A percentile compares a stretch with the other conserved stretches of the same genome.
These are phyloP conservation scores for Trypanosoma melophagium DNA, from an alignment of 208 protist genomes.

Conservation along the genomic window DNA sequence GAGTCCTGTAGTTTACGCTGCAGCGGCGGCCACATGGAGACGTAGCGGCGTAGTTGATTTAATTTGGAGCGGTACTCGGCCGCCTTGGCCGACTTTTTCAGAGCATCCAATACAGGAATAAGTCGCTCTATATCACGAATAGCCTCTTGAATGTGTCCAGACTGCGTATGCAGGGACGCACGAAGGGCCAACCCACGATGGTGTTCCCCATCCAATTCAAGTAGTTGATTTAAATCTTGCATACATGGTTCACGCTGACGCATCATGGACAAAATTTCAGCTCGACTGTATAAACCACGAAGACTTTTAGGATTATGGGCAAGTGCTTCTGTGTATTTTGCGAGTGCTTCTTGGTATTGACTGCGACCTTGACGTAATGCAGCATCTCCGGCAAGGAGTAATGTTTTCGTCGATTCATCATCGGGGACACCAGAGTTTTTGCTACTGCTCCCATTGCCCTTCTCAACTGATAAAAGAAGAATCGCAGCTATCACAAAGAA, in stretches of 20 bases:
- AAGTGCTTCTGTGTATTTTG: conserved; percentile 80
- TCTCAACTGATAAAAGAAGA: not conserved
- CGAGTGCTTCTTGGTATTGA: conserved; percentile 81
- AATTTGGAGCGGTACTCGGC: conserved; percentile 30
- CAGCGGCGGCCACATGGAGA: conserved; percentile 43
- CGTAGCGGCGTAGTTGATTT: conserved; percentile 42
- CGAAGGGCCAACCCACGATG: conserved; percentile 58
- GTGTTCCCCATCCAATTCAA: conserved; percentile 31
- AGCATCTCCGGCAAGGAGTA: conserved; percentile 71
- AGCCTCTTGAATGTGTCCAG: conserved; percentile 52
- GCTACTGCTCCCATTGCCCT: not conserved
- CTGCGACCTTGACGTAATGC: conserved; percentile 57
- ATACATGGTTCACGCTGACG: conserved; percentile 42
- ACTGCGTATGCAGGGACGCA: conserved; percentile 51
- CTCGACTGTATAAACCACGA: conserved; percentile 76
- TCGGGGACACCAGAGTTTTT: conserved; percentile 20
- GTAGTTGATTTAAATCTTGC: conserved; percentile 58
- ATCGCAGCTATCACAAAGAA: not conserved
- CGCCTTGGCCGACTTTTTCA: conserved; percentile 27
- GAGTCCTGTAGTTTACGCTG: conserved; percentile 31
- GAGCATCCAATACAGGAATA: conserved; percentile 34
- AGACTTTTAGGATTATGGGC: conserved; percentile 51
- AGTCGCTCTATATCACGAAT: conserved; percentile 45
- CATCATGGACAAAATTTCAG: conserved; percentile 74
- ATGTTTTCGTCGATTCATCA: conserved; percentile 39